Base-by-base conservation (phyloP, 495 filamentous ascomycete species). In the Xylaria castorea region DNA sequence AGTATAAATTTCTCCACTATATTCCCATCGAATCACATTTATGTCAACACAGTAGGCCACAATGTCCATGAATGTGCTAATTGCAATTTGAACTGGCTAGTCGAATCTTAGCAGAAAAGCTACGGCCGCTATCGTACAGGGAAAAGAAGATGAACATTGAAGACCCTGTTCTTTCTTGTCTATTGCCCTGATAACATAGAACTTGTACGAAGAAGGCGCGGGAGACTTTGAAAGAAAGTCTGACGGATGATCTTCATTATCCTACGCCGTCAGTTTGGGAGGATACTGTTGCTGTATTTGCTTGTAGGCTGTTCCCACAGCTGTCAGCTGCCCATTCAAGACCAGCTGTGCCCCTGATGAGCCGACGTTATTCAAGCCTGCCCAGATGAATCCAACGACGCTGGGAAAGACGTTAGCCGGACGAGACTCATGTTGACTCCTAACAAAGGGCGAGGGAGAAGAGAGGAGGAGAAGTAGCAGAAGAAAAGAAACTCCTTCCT, bases 261-360 rank as follows among this genome's bases (percentile, higher is more conserved):
- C 51, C 11, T 55, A 55, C 5, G 51, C 4, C 11, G 9, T 55
- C 25, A 55, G 51, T 16, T 55, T 55, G 51, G 51, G 51, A 20
- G 51, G 51, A 30, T 55, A 55, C 12, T 55, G 51, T 55, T 55
- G 51, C 51, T 55, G 51, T 30, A 55, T 55, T 30, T 55, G 51
- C 51, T 55, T 55, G 25, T 30, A 55, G 51, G 51, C 51, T 27
- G 30, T 25, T 5, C 51, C 51, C 25, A 55, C 51, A 27, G 51
- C 51, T 27, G 51, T 55, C 12, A 55, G 51, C 51, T 55, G 51
- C 4, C 51, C 51, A 14, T 55, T 55, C 25, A 5, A 11, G 25
- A 14, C 12, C 25, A 55, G 51, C 51, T 55, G 51, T 11, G 51
- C 51, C 30, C 51, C 51, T 55, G 30, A 25, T 30, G 51, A 55